Base-by-base conservation (phyloP, 176 grass and related monocot species). In the Melocanna baccifera region DNA sequence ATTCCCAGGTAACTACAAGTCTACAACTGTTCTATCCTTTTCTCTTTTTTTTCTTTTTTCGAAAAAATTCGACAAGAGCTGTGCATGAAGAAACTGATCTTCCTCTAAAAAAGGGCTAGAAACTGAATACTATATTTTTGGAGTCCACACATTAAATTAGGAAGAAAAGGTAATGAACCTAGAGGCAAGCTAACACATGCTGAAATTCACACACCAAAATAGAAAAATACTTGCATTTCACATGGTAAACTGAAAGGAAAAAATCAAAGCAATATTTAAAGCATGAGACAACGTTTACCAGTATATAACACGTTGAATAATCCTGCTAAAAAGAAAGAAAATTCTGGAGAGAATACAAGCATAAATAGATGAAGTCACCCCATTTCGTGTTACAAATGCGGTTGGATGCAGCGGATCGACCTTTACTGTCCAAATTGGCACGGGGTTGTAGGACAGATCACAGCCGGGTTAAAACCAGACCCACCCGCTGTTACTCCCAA, bases 371-470 rank as follows among this genome's bases (percentile, higher is more conserved):
- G 48, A 73, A 15, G 12, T 32, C 25, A 20, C 3, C 55, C 4
- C 12, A 6, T 40, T 26, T 4, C 29, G 12, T 4, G 23, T 62
- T 68, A n/a, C 56, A 74, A 26, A 76, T 53, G 56, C 48, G 39
- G 9, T 28, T 68, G 78, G 86, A 34, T 8, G 62, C 86, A 87
- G 62, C 39, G 71, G 62, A 87, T 82, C 86, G 78, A 76, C 20
- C 58, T 25, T 43, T 70, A 14, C 58, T 29, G 29, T 53, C 85
- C 85, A 66, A 43, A 75, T 55, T 6, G 69, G 67, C 67, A 64
- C 39, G 3, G 43, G 57, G 32, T 43, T 81, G 56, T 43, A 56
- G 7, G 50, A 40, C 26, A 69, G 52, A 32, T 32, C 62, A 52
- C 66, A 8, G 58, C 14, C 58, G 9, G 59, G 41, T 5, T 29